Base-by-base conservation (phyloP, 768 basidiomycete species). In the Rhodotorula sphaerocarpa region DNA sequence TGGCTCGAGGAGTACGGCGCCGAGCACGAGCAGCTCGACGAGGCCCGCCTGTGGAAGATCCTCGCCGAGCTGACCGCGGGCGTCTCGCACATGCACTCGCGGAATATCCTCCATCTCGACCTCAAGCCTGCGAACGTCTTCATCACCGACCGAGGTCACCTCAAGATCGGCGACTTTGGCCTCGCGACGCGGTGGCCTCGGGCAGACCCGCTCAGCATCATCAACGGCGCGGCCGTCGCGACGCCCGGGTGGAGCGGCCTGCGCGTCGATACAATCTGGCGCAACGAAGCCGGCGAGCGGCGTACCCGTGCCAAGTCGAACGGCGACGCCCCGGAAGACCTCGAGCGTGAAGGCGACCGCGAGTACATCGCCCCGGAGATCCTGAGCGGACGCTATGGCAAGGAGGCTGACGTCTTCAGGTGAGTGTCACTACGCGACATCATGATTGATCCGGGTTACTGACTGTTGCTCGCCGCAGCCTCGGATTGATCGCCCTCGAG, bases 151-250 rank as follows among this genome's bases (percentile, higher is more conserved):
- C 82, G 84, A 46, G 95, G 95, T 3, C 82, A 86, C 48, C 86
- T 99, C 78, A 90, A 90, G 78, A 90, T 99, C 74, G 93, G 93
- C 12, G 95, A 99, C 75, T 96, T 97, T 78, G 95, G 95, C 14
- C 90, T 99, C 85, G 92, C 93, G n/a, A 88, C 89, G 10, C 71
- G 90, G 55, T 92, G 89, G 87, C 90, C 90, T 1, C 79, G 90
- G 43, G 77, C 79, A 0, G 73, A 73, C 23, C 72, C 79, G 28
- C 71, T 76, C 9, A 63, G 57, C 36, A 69, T 72, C n/a, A 48
- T 72, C 23, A 47, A 65, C n/a, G 69, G 70, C 25, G 72, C 72
- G 0, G 66, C 59, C 3, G 65, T 72, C 16, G 50, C 64, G 9
- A 50, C 48, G 23, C 63, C 56, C 34, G 71, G 74, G 23, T 69